These are phyloP conservation scores for Dothistroma pini DNA, from an alignment of 2,329 filamentous ascomycete genomes.

Conservation along the genomic window DNA sequence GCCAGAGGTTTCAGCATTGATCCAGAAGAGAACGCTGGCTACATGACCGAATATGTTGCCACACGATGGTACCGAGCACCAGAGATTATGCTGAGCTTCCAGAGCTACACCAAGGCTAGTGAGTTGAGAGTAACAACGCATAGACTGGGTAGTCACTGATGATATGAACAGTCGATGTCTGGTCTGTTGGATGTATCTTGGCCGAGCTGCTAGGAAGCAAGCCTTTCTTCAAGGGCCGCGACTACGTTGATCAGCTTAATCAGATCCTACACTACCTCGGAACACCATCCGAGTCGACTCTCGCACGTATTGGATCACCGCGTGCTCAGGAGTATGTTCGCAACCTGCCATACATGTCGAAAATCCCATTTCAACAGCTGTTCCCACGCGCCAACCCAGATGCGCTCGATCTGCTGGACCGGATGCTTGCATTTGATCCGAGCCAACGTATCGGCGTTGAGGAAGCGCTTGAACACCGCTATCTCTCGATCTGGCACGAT, in stretches of 20 bases:
- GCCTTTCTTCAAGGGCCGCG: conserved; percentile 98
- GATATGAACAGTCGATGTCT: conserved; percentile 75
- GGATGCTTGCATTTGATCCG: conserved; percentile 96
- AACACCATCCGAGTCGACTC: conserved; percentile 91
- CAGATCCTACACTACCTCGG: conserved; percentile 98
- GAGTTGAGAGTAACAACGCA: conserved; percentile 46
- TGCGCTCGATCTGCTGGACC: conserved; percentile 89
- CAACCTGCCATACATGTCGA: conserved; percentile 58
- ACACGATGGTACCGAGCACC: conserved; percentile 98
- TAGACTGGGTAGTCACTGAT: conserved; percentile 9
- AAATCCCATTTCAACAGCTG: conserved; percentile 80
- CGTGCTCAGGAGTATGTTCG: conserved; percentile 97
- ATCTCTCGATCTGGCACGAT: conserved; percentile 98
- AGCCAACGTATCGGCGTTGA: conserved; percentile 91
- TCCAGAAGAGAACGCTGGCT: conserved; percentile 96
- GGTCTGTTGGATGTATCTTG: conserved; percentile 97
- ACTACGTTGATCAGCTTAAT: conserved; percentile 99
- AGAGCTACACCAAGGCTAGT: conserved; percentile 99
- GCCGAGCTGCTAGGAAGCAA: conserved; percentile 93
- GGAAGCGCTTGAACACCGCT: conserved; percentile 91
- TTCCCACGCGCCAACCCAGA: conserved; percentile 96
- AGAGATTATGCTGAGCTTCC: conserved; percentile 99
- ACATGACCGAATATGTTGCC: conserved; percentile 99
- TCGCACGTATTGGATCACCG: conserved; percentile 88
- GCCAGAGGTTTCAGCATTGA: conserved; percentile 96